Conservation (phyloP, 2,329 filamentous ascomycete species). For the Calonectria leucothoes region DNA sequence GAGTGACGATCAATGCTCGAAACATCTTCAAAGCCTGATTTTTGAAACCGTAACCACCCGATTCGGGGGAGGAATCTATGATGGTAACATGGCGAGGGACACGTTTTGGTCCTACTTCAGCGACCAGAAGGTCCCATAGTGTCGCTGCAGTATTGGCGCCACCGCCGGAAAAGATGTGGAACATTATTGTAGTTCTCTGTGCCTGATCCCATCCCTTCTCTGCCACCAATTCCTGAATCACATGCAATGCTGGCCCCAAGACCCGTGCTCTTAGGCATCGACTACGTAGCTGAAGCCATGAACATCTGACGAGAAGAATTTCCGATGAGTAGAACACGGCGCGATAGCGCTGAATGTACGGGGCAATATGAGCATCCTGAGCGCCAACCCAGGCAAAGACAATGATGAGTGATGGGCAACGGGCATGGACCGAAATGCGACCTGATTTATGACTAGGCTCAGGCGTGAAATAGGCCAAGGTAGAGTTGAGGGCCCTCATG, state of each 20-base stretch:
- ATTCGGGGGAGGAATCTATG: not conserved
- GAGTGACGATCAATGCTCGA: not conserved
- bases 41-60: not conserved
- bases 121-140: not conserved
- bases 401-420: not conserved
- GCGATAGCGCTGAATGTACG: not conserved
- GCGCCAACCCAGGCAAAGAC: not conserved
- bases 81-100: not conserved
- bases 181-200: not conserved
- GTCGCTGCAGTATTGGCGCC: not conserved
- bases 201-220: not conserved
- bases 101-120: not conserved
- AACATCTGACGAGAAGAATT: not conserved
- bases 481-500: not conserved
- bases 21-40: not conserved
- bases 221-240: not conserved
- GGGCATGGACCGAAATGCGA: not conserved
- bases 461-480: not conserved
- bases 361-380: not conserved
- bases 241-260: not conserved
- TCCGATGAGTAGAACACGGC: not conserved
- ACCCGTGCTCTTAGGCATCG: not conserved
- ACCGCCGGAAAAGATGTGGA: not conserved
- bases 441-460: not conserved
- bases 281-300: not conserved